Conservation (phyloP, 176 grass and related monocot genomes). For the Aegilops tauschii region DNA sequence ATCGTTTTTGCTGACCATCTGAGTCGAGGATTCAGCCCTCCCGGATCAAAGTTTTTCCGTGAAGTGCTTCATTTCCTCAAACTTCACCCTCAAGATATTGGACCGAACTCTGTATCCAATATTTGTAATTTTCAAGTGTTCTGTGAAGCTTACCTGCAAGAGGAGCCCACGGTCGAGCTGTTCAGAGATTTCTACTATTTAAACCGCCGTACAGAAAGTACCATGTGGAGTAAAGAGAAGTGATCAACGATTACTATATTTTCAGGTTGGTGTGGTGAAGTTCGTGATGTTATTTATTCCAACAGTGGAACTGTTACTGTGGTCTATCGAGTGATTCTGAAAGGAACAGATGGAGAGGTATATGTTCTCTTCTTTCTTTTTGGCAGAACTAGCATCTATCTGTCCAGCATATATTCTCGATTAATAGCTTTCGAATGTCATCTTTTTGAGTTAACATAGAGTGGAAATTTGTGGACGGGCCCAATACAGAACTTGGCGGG, state of each 20-base stretch:
- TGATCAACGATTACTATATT: constrained; percentile 11
- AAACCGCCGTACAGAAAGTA: not conserved
- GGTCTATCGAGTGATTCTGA: constrained; percentile 79
- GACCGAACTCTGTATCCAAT: too few species aligned
- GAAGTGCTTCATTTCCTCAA: too few species aligned
- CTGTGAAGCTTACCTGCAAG: too few species aligned
- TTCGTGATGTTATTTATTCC: constrained; percentile 74
- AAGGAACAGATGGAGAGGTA: constrained; percentile 94
- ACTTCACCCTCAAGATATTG: too few species aligned
- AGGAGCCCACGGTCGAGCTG: too few species aligned
- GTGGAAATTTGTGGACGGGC: not conserved
- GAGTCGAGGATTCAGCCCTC: too few species aligned
- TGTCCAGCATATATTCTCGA: not conserved
- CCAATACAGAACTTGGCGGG: too few species aligned
- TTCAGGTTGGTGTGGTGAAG: constrained; percentile 96
- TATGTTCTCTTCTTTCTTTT: constrained; percentile 1
- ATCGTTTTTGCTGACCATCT: too few species aligned
- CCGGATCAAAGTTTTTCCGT: too few species aligned
- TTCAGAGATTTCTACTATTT: too few species aligned
- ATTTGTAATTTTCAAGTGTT: too few species aligned
- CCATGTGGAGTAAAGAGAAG: not conserved
- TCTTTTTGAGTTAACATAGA: not conserved
- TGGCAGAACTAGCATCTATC: not conserved
- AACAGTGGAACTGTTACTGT: constrained; percentile 76
- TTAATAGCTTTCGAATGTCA: not conserved